Percentiles rank a stretch among this genome's conserved stretches.
These are phyloP conservation scores for Typha latifolia DNA, from an alignment of 176 grass and related monocot genomes.

Conservation along the genomic window DNA sequence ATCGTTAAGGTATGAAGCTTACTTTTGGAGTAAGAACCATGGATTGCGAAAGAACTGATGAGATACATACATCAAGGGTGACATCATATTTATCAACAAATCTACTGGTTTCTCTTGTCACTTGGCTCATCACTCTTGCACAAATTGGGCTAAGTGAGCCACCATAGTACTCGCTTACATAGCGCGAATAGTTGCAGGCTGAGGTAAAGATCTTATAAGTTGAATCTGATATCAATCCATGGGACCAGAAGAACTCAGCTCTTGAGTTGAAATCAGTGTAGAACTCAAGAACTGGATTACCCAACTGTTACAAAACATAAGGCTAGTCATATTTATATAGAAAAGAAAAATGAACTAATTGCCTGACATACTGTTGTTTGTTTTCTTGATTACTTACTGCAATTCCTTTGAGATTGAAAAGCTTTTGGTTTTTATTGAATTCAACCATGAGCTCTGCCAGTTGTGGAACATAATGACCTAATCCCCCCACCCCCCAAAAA, in stretches of 20 bases:
- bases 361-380: background rate
- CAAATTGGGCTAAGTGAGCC: constrained; percentile 65
- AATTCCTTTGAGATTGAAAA: constrained; percentile 88
- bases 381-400: constrained; percentile 37
- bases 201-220: constrained; percentile 74
- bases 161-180: constrained; percentile 92
- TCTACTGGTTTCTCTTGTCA: constrained; percentile 85
- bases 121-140: constrained; percentile 83
- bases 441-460: constrained; percentile 79
- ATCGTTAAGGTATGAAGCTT: background rate
- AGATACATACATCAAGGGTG: constrained; percentile 84
- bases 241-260: constrained; percentile 95
- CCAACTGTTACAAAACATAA: constrained; percentile 35
- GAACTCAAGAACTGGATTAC: constrained; percentile 91
- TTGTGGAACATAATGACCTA: constrained; percentile 96
- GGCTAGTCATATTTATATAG: background rate
- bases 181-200: constrained; percentile 90
- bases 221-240: constrained; percentile 85
- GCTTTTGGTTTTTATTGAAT: constrained; percentile 55
- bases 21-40: constrained; percentile 56
- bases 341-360: background rate
- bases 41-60: constrained; percentile 88
- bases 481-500: constrained; percentile 1
- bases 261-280: constrained; percentile 91
- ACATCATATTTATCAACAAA: constrained; percentile 99